Evolutionary conservation across 495 filamentous ascomycete genomes (phyloP).

Genomic region (Penicillium daleae): DNA sequence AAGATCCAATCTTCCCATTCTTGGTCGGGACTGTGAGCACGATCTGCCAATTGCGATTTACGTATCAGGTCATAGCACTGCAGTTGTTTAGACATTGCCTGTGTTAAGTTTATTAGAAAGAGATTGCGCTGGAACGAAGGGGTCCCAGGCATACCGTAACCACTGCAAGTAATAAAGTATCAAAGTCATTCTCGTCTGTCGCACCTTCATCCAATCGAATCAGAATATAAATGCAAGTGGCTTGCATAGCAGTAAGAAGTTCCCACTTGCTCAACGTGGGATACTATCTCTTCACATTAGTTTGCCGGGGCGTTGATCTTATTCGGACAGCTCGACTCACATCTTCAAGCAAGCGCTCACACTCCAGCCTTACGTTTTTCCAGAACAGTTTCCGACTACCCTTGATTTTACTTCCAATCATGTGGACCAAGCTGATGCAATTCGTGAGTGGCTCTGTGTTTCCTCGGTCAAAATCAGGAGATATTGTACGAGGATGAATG

Average conservation of each 20-base stretch:
- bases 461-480: slow-evolving; percentile 20
- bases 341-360: slow-evolving; percentile 44
- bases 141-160: slow-evolving; percentile 36
- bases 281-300: slow-evolving; percentile 15
- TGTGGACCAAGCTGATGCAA: slow-evolving; percentile 49
- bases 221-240: slow-evolving; percentile 47
- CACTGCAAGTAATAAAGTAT: slow-evolving; percentile 40
- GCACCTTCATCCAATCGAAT: slow-evolving; percentile 48
- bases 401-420: slow-evolving; percentile 34
- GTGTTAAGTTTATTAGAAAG: background rate
- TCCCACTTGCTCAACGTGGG: slow-evolving; percentile 39
- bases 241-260: slow-evolving; percentile 48
- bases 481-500: slow-evolving; percentile 29
- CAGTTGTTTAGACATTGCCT: slow-evolving; percentile 34
- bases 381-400: slow-evolving; percentile 51
- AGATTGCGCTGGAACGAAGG: background rate
- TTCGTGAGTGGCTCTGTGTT: slow-evolving; percentile 48
- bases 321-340: slow-evolving; percentile 27
- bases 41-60: background rate
- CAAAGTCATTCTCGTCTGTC: slow-evolving; percentile 46
- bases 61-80: background rate
- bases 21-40: slow-evolving; percentile 13
- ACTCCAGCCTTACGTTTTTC: slow-evolving; percentile 48
- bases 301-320: slow-evolving; percentile 1
- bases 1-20: slow-evolving; percentile 52